Evolutionary conservation across 805 yeast genomes (phyloP).

Genomic region (Wickerhamomyces xylosicus): DNA sequence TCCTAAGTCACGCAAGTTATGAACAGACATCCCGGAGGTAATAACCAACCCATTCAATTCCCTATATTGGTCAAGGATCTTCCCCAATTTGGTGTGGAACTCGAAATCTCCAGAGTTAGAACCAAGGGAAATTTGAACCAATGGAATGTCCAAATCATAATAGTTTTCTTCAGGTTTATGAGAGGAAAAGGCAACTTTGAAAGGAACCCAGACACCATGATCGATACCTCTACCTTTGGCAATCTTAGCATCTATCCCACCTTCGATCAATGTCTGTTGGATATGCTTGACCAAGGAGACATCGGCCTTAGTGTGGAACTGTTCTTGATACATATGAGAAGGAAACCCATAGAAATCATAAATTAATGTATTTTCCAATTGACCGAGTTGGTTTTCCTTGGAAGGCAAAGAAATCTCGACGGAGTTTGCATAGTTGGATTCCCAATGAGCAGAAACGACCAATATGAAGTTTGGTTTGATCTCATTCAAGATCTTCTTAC

Average conservation of each 20-base stretch:
- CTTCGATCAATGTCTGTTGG: conserved; percentile 25
- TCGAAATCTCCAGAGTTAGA: conserved; percentile 27
- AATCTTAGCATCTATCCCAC: conserved; percentile 35
- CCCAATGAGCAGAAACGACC: conserved; percentile 76
- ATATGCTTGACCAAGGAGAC: conserved; percentile 33
- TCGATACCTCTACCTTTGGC: conserved; percentile 55
- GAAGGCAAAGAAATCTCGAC: conserved; percentile 41
- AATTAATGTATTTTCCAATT: conserved; percentile 42
- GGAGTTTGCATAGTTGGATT: conserved; percentile 28
- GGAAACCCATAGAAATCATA: conserved; percentile 78
- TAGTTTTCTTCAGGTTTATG: conserved; percentile 15
- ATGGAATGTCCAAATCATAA: conserved; percentile 25
- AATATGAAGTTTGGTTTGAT: conserved; percentile 58
- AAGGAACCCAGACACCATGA: conserved; percentile 80
- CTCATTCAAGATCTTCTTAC: conserved; percentile 34
- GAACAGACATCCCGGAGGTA: conserved; percentile 75
- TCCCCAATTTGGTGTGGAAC: conserved; percentile 44
- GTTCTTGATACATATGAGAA: conserved; percentile 45
- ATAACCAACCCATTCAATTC: conserved; percentile 42
- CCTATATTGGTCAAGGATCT: conserved; percentile 40
- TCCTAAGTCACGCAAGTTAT: conserved; percentile 52
- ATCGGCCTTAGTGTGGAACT: conserved; percentile 44
- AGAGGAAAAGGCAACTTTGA: conserved; percentile 55
- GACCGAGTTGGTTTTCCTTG: conserved; percentile 1
- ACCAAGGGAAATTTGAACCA: conserved; percentile 30